These are phyloP conservation scores for Penicillium sp. DNA, from an alignment of 2,329 filamentous ascomycete genomes.

Conservation along the genomic window DNA sequence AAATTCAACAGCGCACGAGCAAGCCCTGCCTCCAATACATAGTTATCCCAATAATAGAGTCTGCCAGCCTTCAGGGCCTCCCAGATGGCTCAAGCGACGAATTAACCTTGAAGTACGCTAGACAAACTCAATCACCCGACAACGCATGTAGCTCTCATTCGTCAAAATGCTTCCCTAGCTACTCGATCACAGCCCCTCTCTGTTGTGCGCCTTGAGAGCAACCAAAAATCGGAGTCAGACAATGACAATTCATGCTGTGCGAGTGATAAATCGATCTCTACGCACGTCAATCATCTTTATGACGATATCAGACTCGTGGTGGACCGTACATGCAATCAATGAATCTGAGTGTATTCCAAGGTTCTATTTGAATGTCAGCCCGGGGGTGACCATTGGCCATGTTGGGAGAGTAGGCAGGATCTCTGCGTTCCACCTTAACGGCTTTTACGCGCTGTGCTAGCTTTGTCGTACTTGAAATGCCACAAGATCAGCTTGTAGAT, in stretches of 20 bases:
- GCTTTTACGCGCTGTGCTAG: conserved; percentile 8
- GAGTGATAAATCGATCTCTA: background rate
- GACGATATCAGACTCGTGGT: too few species aligned
- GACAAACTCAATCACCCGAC: background rate
- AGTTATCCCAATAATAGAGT: too few species aligned
- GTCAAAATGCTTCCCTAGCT: background rate
- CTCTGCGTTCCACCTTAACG: conserved; percentile 23
- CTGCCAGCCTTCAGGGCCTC: too few species aligned
- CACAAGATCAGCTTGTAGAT: background rate
- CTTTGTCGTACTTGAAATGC: background rate
- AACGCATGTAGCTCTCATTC: background rate
- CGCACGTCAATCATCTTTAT: background rate
- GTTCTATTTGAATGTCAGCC: too few species aligned
- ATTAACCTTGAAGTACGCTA: background rate
- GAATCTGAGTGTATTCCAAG: too few species aligned
- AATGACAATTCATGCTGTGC: background rate
- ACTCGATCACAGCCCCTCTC: background rate
- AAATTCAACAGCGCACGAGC: too few species aligned
- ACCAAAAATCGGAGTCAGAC: background rate
- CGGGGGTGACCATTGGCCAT: background rate
- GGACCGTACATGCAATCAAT: too few species aligned
- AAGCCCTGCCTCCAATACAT: too few species aligned
- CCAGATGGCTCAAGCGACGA: too few species aligned
- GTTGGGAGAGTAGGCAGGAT: background rate
- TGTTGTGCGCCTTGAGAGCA: background rate